Conservation (phyloP, 2,329 filamentous ascomycete species). For the Pleurostoma richardsiae region DNA sequence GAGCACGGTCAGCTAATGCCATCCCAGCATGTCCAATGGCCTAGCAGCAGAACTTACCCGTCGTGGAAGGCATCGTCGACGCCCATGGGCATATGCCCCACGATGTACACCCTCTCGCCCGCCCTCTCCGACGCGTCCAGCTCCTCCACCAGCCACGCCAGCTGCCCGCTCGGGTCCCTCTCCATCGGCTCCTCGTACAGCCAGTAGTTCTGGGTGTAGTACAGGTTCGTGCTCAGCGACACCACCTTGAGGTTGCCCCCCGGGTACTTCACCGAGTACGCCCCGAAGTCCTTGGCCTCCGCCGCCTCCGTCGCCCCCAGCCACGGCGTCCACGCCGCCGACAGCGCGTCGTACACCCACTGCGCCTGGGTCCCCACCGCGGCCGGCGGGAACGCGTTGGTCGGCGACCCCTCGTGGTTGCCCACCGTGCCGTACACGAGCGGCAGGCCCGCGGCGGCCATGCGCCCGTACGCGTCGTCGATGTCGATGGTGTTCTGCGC, state of each 20-base stretch:
- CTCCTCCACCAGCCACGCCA: constrained; percentile 48
- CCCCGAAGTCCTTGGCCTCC: constrained; percentile 34
- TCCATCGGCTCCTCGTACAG: constrained; percentile 45
- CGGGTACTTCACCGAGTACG: constrained; percentile 42
- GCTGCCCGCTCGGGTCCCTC: constrained; percentile 44
- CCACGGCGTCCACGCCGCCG: constrained; percentile 40
- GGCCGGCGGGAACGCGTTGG: constrained; percentile 43
- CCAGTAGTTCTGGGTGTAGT: constrained; percentile 54
- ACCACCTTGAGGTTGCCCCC: constrained; percentile 48
- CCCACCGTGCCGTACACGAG: constrained; percentile 47
- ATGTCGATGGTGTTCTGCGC: constrained; percentile 24
- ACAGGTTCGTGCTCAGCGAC: constrained; percentile 55
- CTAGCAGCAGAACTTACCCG: constrained; percentile 12
- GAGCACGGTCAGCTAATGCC: neutral
- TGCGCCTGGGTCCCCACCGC: constrained; percentile 32
- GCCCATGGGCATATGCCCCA: constrained; percentile 53
- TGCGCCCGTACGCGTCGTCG: constrained; percentile 38
- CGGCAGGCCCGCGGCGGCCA: constrained; percentile 28
- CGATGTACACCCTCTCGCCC: constrained; percentile 49
- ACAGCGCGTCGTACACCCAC: constrained; percentile 48
- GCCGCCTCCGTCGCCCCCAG: constrained; percentile 30
- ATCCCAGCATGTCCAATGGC: neutral
- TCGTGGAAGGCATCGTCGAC: constrained; percentile 46
- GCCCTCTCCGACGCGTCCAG: constrained; percentile 46
- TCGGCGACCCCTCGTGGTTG: constrained; percentile 51